Conservation (phyloP, 768 basidiomycete genomes). For the Lentinula raphanica region DNA sequence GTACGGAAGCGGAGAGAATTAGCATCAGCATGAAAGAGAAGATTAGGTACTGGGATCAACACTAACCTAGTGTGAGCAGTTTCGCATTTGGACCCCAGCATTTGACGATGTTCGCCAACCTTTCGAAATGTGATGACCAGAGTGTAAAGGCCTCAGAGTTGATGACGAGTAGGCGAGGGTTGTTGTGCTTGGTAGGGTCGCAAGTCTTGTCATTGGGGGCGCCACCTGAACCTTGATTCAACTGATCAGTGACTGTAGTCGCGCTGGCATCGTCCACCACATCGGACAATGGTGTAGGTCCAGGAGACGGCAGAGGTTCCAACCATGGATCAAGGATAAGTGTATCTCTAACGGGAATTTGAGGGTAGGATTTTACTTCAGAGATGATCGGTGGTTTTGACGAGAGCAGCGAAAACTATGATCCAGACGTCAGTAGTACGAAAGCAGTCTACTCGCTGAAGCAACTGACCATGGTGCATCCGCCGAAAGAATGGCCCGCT, state of each 20-base stretch:
- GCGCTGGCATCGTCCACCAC: background rate
- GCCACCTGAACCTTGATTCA: conserved; percentile 6
- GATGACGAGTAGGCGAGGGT: conserved; percentile 54
- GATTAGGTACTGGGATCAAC: background rate
- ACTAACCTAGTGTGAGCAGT: conserved; percentile 46
- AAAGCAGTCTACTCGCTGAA: background rate
- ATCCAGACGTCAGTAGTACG: conserved; percentile 1
- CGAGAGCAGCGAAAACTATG: conserved; percentile 55
- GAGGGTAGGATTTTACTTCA: conserved; percentile 21
- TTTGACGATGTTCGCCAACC: conserved; percentile 47
- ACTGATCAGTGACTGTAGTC: conserved; percentile 9
- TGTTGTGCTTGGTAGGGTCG: conserved; percentile 11
- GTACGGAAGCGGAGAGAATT: background rate
- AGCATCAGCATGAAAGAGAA: background rate
- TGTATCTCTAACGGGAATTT: conserved; percentile 51
- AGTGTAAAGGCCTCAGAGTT: conserved; percentile 76
- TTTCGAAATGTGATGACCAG: conserved; percentile 70
- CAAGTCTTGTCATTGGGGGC: conserved; percentile 1
- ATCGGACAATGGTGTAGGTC: conserved; percentile 31
- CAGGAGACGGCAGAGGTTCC: conserved; percentile 64
- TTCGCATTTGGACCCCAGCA: conserved; percentile 48
- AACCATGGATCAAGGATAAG: conserved; percentile 82
- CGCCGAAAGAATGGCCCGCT: conserved; percentile 44
- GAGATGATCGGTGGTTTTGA: conserved; percentile 31
- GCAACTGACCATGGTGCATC: conserved; percentile 37